Evolutionary conservation across 805 yeast species (phyloP).

Genomic region (Yamadazyma scolyti): DNA sequence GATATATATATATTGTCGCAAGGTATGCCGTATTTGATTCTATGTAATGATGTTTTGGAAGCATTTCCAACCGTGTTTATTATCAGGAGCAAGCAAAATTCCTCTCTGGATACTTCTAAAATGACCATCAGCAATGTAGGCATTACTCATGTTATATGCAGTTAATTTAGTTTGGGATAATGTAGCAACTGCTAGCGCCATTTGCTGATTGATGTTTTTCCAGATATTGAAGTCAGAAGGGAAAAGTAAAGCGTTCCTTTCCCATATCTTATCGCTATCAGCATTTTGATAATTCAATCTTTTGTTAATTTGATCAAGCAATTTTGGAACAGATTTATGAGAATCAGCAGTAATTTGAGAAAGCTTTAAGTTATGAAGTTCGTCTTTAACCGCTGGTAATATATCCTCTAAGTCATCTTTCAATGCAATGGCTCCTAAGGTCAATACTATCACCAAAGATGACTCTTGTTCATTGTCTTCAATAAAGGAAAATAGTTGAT

Average conservation of each 20-base stretch:
- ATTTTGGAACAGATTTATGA: slow-evolving; percentile 52
- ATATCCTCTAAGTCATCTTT: slow-evolving; percentile 57
- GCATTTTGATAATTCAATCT: slow-evolving; percentile 24
- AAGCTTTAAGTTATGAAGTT: slow-evolving; percentile 51
- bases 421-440: slow-evolving; percentile 77
- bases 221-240: slow-evolving; percentile 71
- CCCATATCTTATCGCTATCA: slow-evolving; percentile 43
- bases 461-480: slow-evolving; percentile 52
- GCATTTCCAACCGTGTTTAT: slow-evolving; percentile 1
- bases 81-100: slow-evolving; percentile 31
- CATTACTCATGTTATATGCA: slow-evolving; percentile 48
- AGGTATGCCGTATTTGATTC: background rate
- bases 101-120: slow-evolving; percentile 64
- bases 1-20: background rate
- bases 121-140: slow-evolving; percentile 46
- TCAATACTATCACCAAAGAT: slow-evolving; percentile 61
- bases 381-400: slow-evolving; percentile 63
- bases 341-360: slow-evolving; percentile 47
- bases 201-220: slow-evolving; percentile 54
- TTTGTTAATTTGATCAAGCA: slow-evolving; percentile 50
- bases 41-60: slow-evolving; percentile 1
- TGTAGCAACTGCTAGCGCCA: slow-evolving; percentile 58
- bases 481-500: slow-evolving; percentile 69
- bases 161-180: slow-evolving; percentile 47
- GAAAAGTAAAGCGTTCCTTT: slow-evolving; percentile 66